Evolutionary conservation across 2,329 filamentous ascomycete species (phyloP).

Genomic region (Drechslerella stenobrocha): DNA sequence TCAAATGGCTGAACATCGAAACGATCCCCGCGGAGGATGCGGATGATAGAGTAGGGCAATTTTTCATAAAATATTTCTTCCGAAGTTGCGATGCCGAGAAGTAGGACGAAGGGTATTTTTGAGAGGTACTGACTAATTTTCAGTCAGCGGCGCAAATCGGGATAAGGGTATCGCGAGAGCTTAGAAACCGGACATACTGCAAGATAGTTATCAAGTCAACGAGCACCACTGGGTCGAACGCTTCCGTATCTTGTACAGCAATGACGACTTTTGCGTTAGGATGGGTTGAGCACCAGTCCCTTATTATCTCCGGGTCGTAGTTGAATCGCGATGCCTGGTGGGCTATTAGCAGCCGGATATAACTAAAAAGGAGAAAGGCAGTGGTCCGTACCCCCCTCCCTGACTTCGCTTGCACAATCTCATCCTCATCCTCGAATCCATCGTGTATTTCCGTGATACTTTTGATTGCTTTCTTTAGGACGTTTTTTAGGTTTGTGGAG

Average conservation of each 20-base stretch:
- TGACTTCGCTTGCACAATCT: constrained; percentile 58
- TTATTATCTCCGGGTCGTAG: constrained; percentile 75
- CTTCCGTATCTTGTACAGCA: constrained; percentile 79
- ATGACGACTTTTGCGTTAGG: constrained; percentile 67
- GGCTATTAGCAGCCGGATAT: not conserved
- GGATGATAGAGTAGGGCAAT: constrained; percentile 69
- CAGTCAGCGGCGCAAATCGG: constrained; percentile 4
- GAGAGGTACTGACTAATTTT: constrained; percentile 66
- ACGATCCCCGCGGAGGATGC: constrained; percentile 69
- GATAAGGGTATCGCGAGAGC: no score
- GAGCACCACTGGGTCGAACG: constrained; percentile 73
- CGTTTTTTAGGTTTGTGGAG: constrained; percentile 71
- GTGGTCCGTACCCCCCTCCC: constrained; percentile 31
- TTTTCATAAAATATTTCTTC: constrained; percentile 77
- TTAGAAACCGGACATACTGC: constrained; percentile 63
- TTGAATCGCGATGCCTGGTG: constrained; percentile 56
- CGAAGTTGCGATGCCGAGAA: constrained; percentile 81
- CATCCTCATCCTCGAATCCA: constrained; percentile 62
- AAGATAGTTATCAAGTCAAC: constrained; percentile 72
- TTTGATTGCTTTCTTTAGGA: constrained; percentile 72
- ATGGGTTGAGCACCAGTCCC: constrained; percentile 62
- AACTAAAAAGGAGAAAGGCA: not conserved
- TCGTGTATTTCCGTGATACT: constrained; percentile 63
- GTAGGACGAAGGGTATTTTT: constrained; percentile 73
- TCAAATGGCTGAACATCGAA: constrained; percentile 77